These are phyloP conservation scores for Ascochyta fabae DNA, from an alignment of 2,329 filamentous ascomycete genomes.

Conservation along the genomic window DNA sequence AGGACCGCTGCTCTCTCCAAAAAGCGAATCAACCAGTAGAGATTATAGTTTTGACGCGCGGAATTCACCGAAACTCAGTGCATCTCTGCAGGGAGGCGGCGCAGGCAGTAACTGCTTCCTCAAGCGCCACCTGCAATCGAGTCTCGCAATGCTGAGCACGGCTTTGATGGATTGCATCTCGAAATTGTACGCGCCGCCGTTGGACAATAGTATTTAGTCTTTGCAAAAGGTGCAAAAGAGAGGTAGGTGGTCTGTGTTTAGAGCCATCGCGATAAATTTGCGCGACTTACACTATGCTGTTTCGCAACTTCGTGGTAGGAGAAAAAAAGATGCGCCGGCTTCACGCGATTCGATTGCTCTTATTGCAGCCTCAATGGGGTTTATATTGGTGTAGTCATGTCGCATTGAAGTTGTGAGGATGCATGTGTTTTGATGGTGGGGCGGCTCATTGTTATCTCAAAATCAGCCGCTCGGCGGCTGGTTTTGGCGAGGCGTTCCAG, in stretches of 20 bases:
- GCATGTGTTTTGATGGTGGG: too few relatives aligned
- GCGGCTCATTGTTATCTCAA: too few relatives aligned
- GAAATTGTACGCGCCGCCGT: not conserved
- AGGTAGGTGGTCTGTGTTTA: not conserved
- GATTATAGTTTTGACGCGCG: too few relatives aligned
- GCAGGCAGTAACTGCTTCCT: too few relatives aligned
- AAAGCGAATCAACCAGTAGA: too few relatives aligned
- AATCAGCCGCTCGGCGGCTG: too few relatives aligned
- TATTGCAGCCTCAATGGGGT: constrained; percentile 10
- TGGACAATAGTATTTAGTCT: not conserved
- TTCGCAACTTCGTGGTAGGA: constrained; percentile 5
- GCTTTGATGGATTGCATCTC: not conserved
- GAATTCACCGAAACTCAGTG: too few relatives aligned
- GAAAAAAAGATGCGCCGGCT: constrained; percentile 1
- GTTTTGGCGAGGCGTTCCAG: too few relatives aligned
- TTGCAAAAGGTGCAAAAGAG: not conserved
- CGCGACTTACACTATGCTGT: not conserved
- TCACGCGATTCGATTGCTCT: constrained; percentile 6
- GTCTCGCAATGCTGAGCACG: not conserved
- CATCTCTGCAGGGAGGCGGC: too few relatives aligned
- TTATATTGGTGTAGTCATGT: constrained; percentile 9
- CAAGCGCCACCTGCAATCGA: not conserved
- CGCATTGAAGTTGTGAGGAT: constrained; percentile 5
- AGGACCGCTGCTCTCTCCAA: too few relatives aligned
- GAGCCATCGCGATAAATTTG: constrained; percentile 3